These are phyloP conservation scores for Funneliformis geosporum DNA, from an alignment of 192 early-diverging fungal species.

Conservation along the genomic window DNA sequence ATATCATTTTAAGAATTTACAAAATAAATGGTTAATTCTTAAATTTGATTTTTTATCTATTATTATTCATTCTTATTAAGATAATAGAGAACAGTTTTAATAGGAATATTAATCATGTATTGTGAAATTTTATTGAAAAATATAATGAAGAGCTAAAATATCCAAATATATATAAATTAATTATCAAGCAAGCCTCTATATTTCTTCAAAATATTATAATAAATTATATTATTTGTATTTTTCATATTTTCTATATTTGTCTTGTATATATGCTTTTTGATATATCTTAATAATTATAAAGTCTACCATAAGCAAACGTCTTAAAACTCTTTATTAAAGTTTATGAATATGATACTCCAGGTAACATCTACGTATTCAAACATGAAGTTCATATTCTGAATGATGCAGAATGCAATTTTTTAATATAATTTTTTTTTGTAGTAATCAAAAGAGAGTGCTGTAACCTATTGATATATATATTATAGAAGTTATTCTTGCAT, in stretches of 20 bases:
- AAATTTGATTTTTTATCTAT: conserved; percentile 41
- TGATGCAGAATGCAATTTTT: conserved; percentile 32
- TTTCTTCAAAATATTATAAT: conserved; percentile 20
- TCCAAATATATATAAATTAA: conserved; percentile 27
- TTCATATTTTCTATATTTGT: neutral
- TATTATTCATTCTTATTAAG: conserved; percentile 19
- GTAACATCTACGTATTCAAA: conserved; percentile 39
- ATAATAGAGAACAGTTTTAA: conserved; percentile 29
- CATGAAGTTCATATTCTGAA: conserved; percentile 31
- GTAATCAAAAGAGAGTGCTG: conserved; percentile 38
- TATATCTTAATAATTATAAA: too few relatives aligned
- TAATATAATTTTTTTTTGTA: conserved; percentile 38
- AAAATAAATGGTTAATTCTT: conserved; percentile 40
- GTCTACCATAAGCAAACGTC: too few relatives aligned
- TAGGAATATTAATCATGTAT: too few relatives aligned
- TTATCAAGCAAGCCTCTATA: conserved; percentile 13
- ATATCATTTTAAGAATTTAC: conserved; percentile 35
- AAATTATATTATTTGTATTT: too few relatives aligned
- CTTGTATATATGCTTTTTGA: too few relatives aligned
- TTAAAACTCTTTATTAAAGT: conserved; percentile 41
- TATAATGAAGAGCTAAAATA: conserved; percentile 26
- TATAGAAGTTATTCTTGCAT: conserved; percentile 39
- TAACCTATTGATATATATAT: conserved; percentile 40
- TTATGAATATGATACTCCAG: conserved; percentile 42
- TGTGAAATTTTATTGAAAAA: conserved; percentile 23